phyloP scores from a whole-genome alignment of 139 green algal genomes.

The Coelastrella sp. region DNA sequence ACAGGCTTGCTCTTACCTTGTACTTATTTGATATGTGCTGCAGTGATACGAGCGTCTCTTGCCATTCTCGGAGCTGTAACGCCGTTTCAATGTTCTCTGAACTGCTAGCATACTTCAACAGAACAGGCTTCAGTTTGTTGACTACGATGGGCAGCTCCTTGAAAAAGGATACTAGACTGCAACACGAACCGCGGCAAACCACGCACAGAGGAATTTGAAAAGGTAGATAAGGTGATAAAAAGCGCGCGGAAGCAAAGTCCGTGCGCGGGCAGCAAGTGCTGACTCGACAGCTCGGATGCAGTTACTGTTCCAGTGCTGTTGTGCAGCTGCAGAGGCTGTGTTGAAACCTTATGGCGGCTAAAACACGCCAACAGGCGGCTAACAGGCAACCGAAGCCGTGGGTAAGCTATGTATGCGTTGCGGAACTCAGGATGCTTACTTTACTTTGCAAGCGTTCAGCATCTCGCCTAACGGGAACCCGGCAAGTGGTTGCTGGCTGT shows the following conservation, averaged over 20 bases:
- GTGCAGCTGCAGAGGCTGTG: background rate
- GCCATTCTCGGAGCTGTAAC: slow-evolving; percentile 55
- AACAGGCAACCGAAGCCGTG: background rate
- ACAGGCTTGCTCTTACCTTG: slow-evolving; percentile 50
- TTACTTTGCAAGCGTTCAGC: slow-evolving; percentile 43
- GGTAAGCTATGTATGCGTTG: background rate
- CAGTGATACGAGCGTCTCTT: slow-evolving; percentile 56
- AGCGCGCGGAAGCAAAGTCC: too few relatives aligned
- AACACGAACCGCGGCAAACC: background rate
- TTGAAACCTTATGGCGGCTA: background rate
- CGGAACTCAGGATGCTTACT: slow-evolving; percentile 38
- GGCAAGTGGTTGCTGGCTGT: background rate
- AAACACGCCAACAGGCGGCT: too few relatives aligned
- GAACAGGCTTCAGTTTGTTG: slow-evolving; percentile 52
- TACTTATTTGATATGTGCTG: slow-evolving; percentile 65
- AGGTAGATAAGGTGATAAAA: too few relatives aligned
- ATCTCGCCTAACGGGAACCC: slow-evolving; percentile 51
- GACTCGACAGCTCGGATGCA: too few relatives aligned
- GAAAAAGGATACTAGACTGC: slow-evolving; percentile 66
- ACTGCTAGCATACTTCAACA: background rate
- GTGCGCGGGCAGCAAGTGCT: too few relatives aligned
- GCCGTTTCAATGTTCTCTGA: slow-evolving; percentile 40
- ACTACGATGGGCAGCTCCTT: slow-evolving; percentile 58
- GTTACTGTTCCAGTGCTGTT: background rate
- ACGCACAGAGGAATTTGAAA: too few relatives aligned